Evolutionary conservation across 371 early-diverging fungal genomes (phyloP).

Genomic region (Syncephalastrum contaminatum): DNA sequence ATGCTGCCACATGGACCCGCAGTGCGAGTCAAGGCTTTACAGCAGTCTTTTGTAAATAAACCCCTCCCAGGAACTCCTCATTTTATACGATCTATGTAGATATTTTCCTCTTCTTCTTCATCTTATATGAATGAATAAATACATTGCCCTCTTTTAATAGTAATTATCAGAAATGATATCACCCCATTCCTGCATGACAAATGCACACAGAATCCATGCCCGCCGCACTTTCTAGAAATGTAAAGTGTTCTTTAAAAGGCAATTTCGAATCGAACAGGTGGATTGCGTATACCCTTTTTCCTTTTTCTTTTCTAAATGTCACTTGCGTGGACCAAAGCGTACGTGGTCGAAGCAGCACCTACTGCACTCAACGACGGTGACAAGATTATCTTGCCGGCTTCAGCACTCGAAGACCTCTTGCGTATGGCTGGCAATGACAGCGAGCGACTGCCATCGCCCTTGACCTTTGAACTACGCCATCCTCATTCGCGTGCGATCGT

Average conservation of each 20-base stretch:
- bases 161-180: too few species aligned
- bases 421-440: conserved; percentile 11
- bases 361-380: conserved; percentile 53
- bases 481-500: conserved; percentile 41
- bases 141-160: too few species aligned
- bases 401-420: conserved; percentile 59
- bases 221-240: too few species aligned
- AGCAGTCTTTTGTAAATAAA: too few species aligned
- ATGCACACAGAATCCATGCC: too few species aligned
- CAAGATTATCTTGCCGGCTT: conserved; percentile 60
- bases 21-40: conserved; percentile 1
- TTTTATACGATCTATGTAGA: too few species aligned
- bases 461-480: conserved; percentile 66
- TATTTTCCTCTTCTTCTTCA: too few species aligned
- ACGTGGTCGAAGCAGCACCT: conserved; percentile 20
- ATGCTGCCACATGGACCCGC: not conserved
- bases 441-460: conserved; percentile 57
- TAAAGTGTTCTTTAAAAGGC: too few species aligned
- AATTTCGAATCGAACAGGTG: too few species aligned
- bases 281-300: conserved; percentile 6
- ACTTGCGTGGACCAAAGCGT: conserved; percentile 23
- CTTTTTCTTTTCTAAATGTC: not conserved
- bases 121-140: too few species aligned
- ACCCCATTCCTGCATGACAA: too few species aligned
- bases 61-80: too few species aligned